These are phyloP conservation scores for Fusarium algeriense DNA, from an alignment of 2,329 filamentous ascomycete genomes.

Conservation along the genomic window DNA sequence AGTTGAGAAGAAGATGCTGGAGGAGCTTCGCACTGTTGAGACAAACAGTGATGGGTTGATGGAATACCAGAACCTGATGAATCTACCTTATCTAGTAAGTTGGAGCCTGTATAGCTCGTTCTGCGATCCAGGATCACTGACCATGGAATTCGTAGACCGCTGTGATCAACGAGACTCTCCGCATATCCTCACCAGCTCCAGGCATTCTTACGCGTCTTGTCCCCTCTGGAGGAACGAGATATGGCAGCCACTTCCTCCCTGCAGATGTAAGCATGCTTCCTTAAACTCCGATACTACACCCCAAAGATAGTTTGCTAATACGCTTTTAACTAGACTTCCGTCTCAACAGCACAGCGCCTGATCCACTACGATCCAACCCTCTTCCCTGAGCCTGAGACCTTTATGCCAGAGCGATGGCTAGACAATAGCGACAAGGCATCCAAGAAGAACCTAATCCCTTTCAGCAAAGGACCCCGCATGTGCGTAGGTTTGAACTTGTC, in stretches of 20 bases:
- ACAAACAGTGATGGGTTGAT: background rate
- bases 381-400: background rate
- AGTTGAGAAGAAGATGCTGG: background rate
- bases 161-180: background rate
- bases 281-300: too few relatives aligned
- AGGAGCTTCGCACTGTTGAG: background rate
- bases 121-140: background rate
- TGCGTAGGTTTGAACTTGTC: background rate
- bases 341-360: background rate
- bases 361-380: background rate
- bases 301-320: background rate
- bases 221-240: background rate
- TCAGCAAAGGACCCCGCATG: background rate
- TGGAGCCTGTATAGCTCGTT: accelerated
- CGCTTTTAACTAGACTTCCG: background rate
- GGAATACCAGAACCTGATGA: background rate
- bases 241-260: background rate
- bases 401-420: background rate
- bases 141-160: background rate
- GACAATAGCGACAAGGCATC: background rate
- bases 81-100: background rate
- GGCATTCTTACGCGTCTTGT: background rate
- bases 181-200: background rate
- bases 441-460: background rate
- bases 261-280: background rate